phyloP scores from a whole-genome alignment of 2,329 filamentous ascomycete genomes.

The Fusarium coicis region DNA sequence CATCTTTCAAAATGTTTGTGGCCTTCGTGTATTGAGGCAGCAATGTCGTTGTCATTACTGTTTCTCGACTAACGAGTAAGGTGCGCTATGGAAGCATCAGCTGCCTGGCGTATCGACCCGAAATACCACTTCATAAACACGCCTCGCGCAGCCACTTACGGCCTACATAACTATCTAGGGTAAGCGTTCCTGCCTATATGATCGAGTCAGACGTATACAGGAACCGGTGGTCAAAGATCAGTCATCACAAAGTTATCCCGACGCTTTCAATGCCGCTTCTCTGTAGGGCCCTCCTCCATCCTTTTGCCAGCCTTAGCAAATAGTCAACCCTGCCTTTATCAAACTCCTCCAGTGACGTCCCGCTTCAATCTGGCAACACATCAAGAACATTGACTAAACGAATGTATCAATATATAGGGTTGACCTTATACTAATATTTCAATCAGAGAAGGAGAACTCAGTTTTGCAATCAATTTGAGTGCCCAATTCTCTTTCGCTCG shows the following conservation, averaged over 20 bases:
- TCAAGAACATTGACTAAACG: neutral
- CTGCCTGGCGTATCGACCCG: neutral
- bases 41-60: neutral
- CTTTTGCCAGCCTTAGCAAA: neutral
- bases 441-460: neutral
- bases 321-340: fast-evolving
- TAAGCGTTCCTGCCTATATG: neutral
- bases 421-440: no score
- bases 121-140: neutral
- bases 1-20: fast-evolving
- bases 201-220: neutral
- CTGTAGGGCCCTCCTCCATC: neutral
- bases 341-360: neutral
- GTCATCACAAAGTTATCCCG: no score
- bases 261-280: neutral
- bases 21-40: fast-evolving
- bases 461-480: neutral
- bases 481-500: neutral
- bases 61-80: neutral
- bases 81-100: neutral
- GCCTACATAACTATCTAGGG: neutral
- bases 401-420: neutral
- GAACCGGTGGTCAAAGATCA: neutral
- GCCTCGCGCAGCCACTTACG: neutral
- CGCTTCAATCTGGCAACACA: neutral